Percentiles rank a stretch among this genome's conserved stretches.
These are phyloP conservation scores for Glycine soja DNA, from an alignment of 306 rosid species.

Conservation along the genomic window DNA sequence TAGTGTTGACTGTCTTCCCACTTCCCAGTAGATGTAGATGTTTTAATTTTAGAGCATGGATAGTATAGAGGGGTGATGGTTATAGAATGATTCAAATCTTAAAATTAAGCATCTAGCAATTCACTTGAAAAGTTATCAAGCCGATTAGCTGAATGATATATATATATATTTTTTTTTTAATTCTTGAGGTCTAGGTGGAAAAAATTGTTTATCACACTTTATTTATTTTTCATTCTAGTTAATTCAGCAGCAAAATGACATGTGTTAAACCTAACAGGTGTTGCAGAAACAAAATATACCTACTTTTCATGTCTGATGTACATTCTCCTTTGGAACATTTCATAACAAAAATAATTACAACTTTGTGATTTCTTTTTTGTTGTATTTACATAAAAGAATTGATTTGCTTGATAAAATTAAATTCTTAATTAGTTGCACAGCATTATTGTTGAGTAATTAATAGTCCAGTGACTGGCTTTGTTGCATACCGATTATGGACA, in stretches of 20 bases:
- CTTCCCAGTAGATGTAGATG: background rate
- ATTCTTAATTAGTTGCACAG: constrained; percentile 14
- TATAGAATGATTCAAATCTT: constrained; percentile 29
- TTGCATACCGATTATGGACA: constrained; percentile 20
- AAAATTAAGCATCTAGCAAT: constrained; percentile 16
- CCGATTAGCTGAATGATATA: constrained; percentile 6
- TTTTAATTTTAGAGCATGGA: constrained; percentile 31
- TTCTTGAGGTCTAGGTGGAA: background rate
- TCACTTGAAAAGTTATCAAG: constrained; percentile 22
- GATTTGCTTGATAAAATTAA: background rate
- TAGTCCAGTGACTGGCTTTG: background rate
- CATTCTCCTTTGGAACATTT: background rate
- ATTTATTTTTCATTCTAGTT: background rate
- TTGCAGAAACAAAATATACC: background rate
- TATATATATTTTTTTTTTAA: background rate
- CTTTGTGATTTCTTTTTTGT: background rate
- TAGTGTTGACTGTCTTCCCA: background rate
- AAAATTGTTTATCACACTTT: background rate
- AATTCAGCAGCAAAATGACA: constrained; percentile 15
- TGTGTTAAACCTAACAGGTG: background rate
- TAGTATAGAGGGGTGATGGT: background rate
- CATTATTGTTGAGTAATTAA: constrained; percentile 26
- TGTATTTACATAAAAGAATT: too few relatives aligned
- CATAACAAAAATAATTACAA: background rate
- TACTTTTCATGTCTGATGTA: background rate